These are phyloP conservation scores for Aspergillus pseudoglaucus DNA, from an alignment of 2,329 filamentous ascomycete species.

Conservation along the genomic window DNA sequence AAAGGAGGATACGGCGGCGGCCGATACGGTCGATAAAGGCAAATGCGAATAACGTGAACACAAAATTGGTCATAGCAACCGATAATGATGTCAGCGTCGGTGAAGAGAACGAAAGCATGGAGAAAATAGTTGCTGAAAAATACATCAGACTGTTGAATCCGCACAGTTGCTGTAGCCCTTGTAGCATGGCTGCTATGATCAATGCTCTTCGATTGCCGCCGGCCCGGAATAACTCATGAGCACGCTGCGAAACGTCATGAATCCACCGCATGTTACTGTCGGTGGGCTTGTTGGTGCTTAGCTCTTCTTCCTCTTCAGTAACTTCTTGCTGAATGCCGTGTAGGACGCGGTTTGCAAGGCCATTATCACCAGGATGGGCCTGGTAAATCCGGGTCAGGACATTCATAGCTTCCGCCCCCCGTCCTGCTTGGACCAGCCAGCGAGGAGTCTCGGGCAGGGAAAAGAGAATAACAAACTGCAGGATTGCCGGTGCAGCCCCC, in stretches of 20 bases:
- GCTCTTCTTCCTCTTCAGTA: constrained; percentile 56
- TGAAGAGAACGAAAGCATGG: constrained; percentile 67
- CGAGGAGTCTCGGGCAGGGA: constrained; percentile 83
- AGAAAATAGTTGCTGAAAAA: constrained; percentile 77
- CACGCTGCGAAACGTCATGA: constrained; percentile 19
- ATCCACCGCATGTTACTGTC: constrained; percentile 17
- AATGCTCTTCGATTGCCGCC: constrained; percentile 61
- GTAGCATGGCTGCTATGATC: constrained; percentile 76
- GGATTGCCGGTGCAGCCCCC: constrained; percentile 66
- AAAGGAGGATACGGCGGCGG: constrained; percentile 70
- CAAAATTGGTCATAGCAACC: constrained; percentile 75
- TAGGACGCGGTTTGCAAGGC: constrained; percentile 55
- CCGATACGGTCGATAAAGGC: constrained; percentile 73
- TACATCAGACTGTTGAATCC: constrained; percentile 93
- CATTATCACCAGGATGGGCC: constrained; percentile 34
- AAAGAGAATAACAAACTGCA: constrained; percentile 63
- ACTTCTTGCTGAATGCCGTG: constrained; percentile 68
- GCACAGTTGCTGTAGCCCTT: constrained; percentile 81
- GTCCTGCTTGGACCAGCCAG: constrained; percentile 70
- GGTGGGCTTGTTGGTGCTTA: constrained; percentile 15
- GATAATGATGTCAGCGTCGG: constrained; percentile 74
- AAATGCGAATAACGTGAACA: constrained; percentile 70
- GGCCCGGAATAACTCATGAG: constrained; percentile 26
- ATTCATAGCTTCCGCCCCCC: constrained; percentile 53
- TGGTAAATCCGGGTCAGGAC: constrained; percentile 64